Evolutionary conservation across 345 rosid species (phyloP), one percentile per base, ranked within the genome.

Genomic region (Populus alba): DNA sequence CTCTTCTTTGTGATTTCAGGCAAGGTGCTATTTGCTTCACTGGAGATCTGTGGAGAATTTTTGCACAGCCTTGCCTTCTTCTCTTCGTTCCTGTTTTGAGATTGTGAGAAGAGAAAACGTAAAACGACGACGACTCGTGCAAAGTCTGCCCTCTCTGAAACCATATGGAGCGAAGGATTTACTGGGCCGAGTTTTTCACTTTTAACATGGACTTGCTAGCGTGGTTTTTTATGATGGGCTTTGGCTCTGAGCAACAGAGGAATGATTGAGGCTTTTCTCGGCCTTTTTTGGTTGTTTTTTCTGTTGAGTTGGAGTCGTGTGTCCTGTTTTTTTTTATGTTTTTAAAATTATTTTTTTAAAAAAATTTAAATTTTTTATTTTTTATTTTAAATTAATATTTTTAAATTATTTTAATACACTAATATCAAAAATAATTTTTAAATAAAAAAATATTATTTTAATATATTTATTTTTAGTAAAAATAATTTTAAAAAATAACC

Each of bases 11-110:
- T 79, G 65, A 74, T 41, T 39, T 73, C 25, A 27, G 5, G 12
- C 18, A 45, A 11, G 15, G 45, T 1, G 23, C 3, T 18, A 1
- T 47, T 33, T 22, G 72, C 18, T 85, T 37, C 78, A 85, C 75
- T 68, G 45, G 79, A 75, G 89, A 91, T 88, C 89, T 78, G 85
- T 15, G 66, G 72, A 43, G 66, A 55, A 55, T 38, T 82, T 75
- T 68, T 9, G 15, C 49, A 35, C 67, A 68, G 65, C 71, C 75
- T 27, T 59, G 65, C 71, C 75, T 27, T 59, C 72, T 70, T 37
- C 17, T 74, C 70, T 41, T 41, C 20, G 47, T 35, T 73, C 13
- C 70, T 61, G 61, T 57, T 43, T 43, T 23, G 78, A 66, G 75
- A 78, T 72, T 55, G 45, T 63, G 69, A 75, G 70, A 31, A 23